phyloP scores from a whole-genome alignment of 192 early-diverging fungal species.

The Linnemannia hyalina region DNA sequence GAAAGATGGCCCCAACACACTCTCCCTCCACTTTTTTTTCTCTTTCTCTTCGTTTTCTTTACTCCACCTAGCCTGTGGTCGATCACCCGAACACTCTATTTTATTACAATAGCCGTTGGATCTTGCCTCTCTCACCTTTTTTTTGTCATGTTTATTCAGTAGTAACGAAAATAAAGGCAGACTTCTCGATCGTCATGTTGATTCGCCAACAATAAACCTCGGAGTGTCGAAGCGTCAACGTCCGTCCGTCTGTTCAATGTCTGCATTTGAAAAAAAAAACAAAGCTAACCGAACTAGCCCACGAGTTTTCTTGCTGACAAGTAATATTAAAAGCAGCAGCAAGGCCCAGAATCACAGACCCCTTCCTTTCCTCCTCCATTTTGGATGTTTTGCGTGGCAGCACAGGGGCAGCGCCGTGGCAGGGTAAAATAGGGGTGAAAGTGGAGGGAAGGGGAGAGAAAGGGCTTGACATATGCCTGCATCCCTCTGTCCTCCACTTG shows the following conservation, averaged over 20 bases:
- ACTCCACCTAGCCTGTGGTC: background rate
- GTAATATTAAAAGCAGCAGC: background rate
- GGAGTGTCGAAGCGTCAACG: background rate
- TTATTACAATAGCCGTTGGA: background rate
- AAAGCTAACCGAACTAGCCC: background rate
- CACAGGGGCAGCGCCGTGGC: background rate
- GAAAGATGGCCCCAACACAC: background rate
- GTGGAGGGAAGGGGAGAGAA: no score
- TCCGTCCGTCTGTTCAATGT: background rate
- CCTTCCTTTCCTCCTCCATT: background rate
- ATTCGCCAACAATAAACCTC: no score
- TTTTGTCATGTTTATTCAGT: no score
- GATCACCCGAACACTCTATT: background rate
- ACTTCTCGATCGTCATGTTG: no score
- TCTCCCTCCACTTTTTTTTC: background rate
- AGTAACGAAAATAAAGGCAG: no score
- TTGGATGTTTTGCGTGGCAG: background rate
- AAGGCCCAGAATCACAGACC: conserved; percentile 1
- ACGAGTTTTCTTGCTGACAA: background rate
- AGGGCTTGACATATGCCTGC: conserved; percentile 1
- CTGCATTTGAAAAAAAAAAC: background rate
- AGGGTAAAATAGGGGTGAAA: no score
- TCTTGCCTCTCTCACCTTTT: no score
- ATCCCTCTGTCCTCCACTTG: background rate
- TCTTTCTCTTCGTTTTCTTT: background rate